A percentile compares a stretch with the other conserved stretches of the same genome.
These are phyloP conservation scores for Malassezia equina DNA, from an alignment of 1,284 basidiomycete genomes.

Conservation along the genomic window DNA sequence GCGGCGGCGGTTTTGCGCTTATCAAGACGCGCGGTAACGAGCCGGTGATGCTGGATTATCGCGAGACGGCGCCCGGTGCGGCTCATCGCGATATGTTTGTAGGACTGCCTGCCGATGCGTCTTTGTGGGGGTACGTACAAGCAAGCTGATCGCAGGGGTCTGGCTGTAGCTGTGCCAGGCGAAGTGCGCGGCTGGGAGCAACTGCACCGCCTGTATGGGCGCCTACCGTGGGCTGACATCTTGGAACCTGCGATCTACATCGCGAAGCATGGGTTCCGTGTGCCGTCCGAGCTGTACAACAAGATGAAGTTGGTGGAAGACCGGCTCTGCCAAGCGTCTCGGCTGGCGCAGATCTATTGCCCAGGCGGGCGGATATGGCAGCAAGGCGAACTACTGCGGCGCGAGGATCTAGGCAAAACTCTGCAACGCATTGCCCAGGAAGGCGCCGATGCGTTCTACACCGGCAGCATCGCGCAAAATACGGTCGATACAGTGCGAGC, in stretches of 20 bases:
- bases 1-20: slow-evolving; percentile 45
- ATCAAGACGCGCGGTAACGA: slow-evolving; percentile 22
- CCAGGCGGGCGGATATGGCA: slow-evolving; percentile 28
- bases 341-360: slow-evolving; percentile 35
- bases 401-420: slow-evolving; percentile 25
- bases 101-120: slow-evolving; percentile 21
- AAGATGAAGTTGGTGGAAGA: slow-evolving; percentile 48
- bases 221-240: slow-evolving; percentile 39
- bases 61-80: slow-evolving; percentile 49
- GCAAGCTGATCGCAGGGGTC: slow-evolving; percentile 24
- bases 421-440: slow-evolving; percentile 28
- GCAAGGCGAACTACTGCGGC: slow-evolving; percentile 51
- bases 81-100: slow-evolving; percentile 48
- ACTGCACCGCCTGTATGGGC: slow-evolving; percentile 42
- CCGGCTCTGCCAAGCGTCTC: slow-evolving; percentile 38
- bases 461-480: slow-evolving; percentile 66
- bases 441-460: slow-evolving; percentile 38
- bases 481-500: slow-evolving; percentile 60
- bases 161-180: slow-evolving; percentile 47
- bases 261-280: slow-evolving; percentile 40
- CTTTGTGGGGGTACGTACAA: slow-evolving; percentile 23
- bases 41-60: slow-evolving; percentile 50
- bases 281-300: slow-evolving; percentile 27
- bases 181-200: slow-evolving; percentile 46
- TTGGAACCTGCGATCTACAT: slow-evolving; percentile 41